Evolutionary conservation across 2,329 filamentous ascomycete genomes (phyloP).

Genomic region (Tricladium varicosporioides): DNA sequence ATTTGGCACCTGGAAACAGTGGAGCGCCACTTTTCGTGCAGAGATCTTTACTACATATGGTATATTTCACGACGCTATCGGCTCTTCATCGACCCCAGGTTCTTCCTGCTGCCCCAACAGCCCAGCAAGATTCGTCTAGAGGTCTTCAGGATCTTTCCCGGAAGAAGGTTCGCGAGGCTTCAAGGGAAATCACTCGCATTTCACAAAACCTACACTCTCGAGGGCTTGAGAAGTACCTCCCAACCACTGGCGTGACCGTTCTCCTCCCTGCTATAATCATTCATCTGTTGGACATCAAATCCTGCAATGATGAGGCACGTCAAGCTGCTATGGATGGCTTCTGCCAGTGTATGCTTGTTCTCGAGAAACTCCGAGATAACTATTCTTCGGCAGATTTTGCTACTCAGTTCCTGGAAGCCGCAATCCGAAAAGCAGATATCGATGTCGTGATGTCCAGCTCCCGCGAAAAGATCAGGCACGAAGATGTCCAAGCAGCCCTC

Average conservation of each 20-base stretch:
- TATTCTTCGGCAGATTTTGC: slow-evolving; percentile 95
- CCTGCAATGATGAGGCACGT: slow-evolving; percentile 68
- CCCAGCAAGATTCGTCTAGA: slow-evolving; percentile 51
- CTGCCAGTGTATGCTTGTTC: slow-evolving; percentile 87
- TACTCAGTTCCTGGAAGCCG: slow-evolving; percentile 91
- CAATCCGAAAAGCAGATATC: slow-evolving; percentile 82
- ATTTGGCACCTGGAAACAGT: slow-evolving; percentile 55
- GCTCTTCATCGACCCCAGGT: slow-evolving; percentile 91
- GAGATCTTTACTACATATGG: slow-evolving; percentile 85
- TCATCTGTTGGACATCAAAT: slow-evolving; percentile 89
- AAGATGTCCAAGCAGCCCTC: slow-evolving; percentile 4
- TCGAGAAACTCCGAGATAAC: slow-evolving; percentile 82
- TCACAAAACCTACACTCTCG: slow-evolving; percentile 72
- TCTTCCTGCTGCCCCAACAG: slow-evolving; percentile 65
- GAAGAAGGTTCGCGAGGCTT: slow-evolving; percentile 78
- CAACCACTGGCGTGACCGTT: slow-evolving; percentile 87
- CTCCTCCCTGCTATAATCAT: slow-evolving; percentile 92
- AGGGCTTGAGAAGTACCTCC: slow-evolving; percentile 74
- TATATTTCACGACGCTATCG: slow-evolving; percentile 88
- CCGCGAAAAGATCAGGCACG: not conserved
- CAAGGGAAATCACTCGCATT: slow-evolving; percentile 81
- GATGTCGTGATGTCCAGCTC: slow-evolving; percentile 22
- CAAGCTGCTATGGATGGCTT: slow-evolving; percentile 76
- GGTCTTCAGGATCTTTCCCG: slow-evolving; percentile 81
- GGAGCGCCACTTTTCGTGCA: slow-evolving; percentile 64